phyloP scores from a whole-genome alignment of 225 moss, liverwort and hornwort species.

The Physcomitrium patens region DNA sequence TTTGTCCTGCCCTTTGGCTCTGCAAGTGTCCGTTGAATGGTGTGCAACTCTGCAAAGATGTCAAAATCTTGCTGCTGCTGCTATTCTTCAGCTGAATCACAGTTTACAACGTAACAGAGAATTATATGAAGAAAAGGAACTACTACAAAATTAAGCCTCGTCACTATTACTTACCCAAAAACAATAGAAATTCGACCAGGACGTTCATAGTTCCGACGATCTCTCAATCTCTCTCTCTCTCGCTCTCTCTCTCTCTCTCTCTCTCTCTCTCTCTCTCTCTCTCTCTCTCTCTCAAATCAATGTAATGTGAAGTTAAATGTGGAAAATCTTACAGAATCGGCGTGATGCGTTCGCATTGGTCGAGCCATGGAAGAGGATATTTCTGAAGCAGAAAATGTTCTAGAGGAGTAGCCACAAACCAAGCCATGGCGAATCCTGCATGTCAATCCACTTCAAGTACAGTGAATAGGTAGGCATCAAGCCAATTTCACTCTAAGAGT shows the following conservation, averaged over 20 bases:
- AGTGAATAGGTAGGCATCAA: not conserved
- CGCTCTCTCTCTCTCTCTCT: too few species aligned
- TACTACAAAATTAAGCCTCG: not conserved
- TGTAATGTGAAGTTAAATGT: not conserved
- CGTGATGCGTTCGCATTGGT: slow-evolving; percentile 39
- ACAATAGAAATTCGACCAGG: not conserved
- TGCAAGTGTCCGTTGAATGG: slow-evolving; percentile 45
- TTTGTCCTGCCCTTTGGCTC: slow-evolving; percentile 28
- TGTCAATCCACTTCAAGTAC: slow-evolving; percentile 11
- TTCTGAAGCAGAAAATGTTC: slow-evolving; percentile 45
- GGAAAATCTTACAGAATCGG: slow-evolving; percentile 42
- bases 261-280: too few species aligned
- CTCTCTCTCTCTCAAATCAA: not conserved
- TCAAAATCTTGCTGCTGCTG: slow-evolving; percentile 44
- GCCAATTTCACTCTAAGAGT: not conserved
- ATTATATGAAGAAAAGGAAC: not conserved
- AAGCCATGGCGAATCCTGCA: slow-evolving; percentile 51
- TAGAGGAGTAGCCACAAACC: slow-evolving; percentile 47
- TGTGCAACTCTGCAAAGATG: slow-evolving; percentile 57
- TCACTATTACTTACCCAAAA: slow-evolving; percentile 13
- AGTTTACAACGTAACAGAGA: slow-evolving; percentile 16
- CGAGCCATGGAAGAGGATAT: slow-evolving; percentile 38
- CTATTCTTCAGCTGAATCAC: slow-evolving; percentile 57
- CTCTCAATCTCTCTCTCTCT: not conserved
- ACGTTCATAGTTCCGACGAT: not conserved